Percentiles rank a stretch among this genome's conserved stretches.
Evolutionary conservation across 2,329 filamentous ascomycete genomes (phyloP).

Genomic region (Pseudopyricularia javanii): DNA sequence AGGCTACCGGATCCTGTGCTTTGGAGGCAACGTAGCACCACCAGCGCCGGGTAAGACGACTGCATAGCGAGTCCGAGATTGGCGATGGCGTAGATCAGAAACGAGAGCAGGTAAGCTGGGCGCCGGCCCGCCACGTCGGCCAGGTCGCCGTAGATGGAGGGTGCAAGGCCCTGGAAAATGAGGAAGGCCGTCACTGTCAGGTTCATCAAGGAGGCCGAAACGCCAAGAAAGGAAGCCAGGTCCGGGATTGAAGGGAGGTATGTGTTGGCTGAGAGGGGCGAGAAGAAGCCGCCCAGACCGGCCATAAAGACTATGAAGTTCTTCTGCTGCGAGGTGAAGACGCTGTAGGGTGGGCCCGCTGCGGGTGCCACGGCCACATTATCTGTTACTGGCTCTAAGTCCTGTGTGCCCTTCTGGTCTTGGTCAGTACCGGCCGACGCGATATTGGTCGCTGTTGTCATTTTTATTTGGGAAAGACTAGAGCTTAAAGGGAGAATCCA

Average conservation of each 20-base stretch:
- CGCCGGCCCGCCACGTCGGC: conserved; percentile 47
- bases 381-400: too few species aligned
- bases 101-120: conserved; percentile 47
- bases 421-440: too few species aligned
- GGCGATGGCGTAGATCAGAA: conserved; percentile 43
- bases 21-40: conserved; percentile 51
- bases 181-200: conserved; percentile 47
- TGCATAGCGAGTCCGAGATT: conserved; percentile 49
- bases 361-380: too few species aligned
- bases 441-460: too few species aligned
- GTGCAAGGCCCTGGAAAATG: conserved; percentile 51
- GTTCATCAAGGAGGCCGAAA: conserved; percentile 29
- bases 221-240: conserved; percentile 23
- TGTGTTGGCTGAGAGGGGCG: conserved; percentile 48
- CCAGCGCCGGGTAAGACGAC: conserved; percentile 40
- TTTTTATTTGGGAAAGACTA: too few species aligned
- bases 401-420: too few species aligned
- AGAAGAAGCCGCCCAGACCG: conserved; percentile 38
- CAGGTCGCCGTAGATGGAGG: conserved; percentile 48
- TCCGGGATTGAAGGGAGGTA: conserved; percentile 32
- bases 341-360: conserved; percentile 21
- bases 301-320: conserved; percentile 41
- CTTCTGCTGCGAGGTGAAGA: conserved; percentile 28
- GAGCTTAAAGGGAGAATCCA: too few species aligned
- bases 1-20: conserved; percentile 55